Evolutionary conservation across 2,329 filamentous ascomycete species (phyloP).

Genomic region (Scopulariopsis brevicaulis): DNA sequence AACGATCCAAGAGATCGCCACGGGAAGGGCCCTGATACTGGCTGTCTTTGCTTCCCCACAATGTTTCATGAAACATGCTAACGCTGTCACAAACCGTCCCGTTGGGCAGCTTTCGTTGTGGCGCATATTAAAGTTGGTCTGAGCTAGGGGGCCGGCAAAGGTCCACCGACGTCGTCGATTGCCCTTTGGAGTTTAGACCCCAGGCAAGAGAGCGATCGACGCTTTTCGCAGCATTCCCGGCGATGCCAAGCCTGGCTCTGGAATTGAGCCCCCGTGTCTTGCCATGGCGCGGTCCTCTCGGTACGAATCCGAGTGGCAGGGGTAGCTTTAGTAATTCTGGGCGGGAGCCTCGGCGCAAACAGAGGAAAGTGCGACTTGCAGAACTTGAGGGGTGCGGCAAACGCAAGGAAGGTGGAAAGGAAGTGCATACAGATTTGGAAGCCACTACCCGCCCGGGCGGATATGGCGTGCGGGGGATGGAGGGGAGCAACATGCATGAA

Average conservation of each 20-base stretch:
- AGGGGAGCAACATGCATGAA: background rate
- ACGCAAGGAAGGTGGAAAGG: background rate
- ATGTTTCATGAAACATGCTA: background rate
- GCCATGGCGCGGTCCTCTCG: background rate
- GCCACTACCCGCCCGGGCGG: background rate
- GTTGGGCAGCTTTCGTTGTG: background rate
- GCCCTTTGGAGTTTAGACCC: background rate
- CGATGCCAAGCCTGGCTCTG: background rate
- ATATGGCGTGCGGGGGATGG: background rate
- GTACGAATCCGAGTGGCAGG: no score
- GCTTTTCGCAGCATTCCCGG: background rate
- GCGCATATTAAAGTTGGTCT: background rate
- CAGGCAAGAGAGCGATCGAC: background rate
- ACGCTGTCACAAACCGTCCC: background rate
- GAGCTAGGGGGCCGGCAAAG: background rate
- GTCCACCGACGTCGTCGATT: background rate
- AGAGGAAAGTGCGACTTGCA: background rate
- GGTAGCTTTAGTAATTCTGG: no score
- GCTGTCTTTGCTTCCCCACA: background rate
- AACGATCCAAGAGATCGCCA: background rate
- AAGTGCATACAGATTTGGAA: background rate
- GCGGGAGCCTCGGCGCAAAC: no score
- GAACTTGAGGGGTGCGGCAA: background rate
- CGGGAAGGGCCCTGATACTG: background rate
- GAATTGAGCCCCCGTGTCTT: background rate